Evolutionary conservation across 768 basidiomycete genomes (phyloP).

Genomic region (Antrodiella citrinella): DNA sequence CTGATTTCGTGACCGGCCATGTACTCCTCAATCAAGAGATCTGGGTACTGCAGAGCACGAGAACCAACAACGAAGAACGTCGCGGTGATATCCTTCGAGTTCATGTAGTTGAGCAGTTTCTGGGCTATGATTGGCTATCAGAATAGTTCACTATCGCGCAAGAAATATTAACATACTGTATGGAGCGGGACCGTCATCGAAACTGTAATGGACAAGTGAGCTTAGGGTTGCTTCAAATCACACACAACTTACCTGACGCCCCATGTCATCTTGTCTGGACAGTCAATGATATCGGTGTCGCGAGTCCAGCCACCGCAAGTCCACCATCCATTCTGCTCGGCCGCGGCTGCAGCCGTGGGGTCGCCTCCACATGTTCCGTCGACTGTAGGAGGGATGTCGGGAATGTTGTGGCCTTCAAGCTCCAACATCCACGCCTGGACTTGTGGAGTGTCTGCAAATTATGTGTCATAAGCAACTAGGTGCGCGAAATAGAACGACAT

Average conservation of each 20-base stretch:
- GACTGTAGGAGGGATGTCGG: conserved; percentile 48
- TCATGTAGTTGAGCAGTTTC: conserved; percentile 66
- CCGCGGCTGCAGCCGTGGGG: conserved; percentile 44
- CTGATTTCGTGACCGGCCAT: conserved; percentile 75
- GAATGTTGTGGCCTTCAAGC: conserved; percentile 63
- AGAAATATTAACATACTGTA: conserved; percentile 53
- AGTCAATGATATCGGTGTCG: conserved; percentile 50
- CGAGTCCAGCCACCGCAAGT: conserved; percentile 74
- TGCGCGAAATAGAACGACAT: neutral
- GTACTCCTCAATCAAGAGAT: conserved; percentile 71
- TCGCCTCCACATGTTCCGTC: conserved; percentile 67
- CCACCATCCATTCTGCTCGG: conserved; percentile 79
- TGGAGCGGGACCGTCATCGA: conserved; percentile 81
- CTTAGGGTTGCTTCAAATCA: neutral
- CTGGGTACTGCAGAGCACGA: conserved; percentile 72
- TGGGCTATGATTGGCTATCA: conserved; percentile 21
- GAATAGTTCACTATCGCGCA: neutral
- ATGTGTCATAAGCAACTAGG: neutral
- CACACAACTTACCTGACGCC: conserved; percentile 47
- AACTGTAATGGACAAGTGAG: conserved; percentile 29
- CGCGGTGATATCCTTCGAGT: conserved; percentile 51
- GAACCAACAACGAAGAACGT: conserved; percentile 93
- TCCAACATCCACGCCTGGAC: conserved; percentile 74
- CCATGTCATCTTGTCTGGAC: conserved; percentile 66
- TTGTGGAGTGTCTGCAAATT: conserved; percentile 41